Base-by-base conservation (phyloP, 768 basidiomycete genomes). In the Boletus sp. region DNA sequence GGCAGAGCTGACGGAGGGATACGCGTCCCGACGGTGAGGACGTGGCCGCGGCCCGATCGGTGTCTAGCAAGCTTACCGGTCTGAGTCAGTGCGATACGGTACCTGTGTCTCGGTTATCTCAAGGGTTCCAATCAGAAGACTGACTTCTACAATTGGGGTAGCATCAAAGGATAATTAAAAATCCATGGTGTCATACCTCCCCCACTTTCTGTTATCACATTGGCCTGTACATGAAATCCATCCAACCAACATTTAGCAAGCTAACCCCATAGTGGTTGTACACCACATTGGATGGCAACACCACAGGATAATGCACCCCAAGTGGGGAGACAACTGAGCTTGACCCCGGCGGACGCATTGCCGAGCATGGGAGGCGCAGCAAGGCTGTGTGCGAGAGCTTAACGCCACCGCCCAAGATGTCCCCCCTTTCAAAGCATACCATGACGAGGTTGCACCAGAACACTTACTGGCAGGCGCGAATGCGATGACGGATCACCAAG, bases 61-160 rank as follows among this genome's bases (percentile, higher is more conserved):
- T 33, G 29, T 59, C 21, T 37, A 50, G 15, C 9, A 34, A 39
- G 21, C 19, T 58, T 2, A 35, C 65, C 65, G 65, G 50, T 23
- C 29, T 67, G 65, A 67, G 53, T 57, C 56, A 27, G 47, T 40
- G 37, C 38, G 14, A 43, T 43, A 8, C 43, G 15, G 50, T 57
- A 17, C 51, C 54, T 56, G 51, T 25, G 32, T n/a, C 10, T 30
- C 46, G 30, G 10, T 25, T 30, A 43, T 27, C 41, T 13, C 21
- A 25, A 4, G 25, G 30, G 21, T 54, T 48, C 50, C 15, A 42
- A 61, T 57, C 56, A 54, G 50, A 51, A 61, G 21, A 14, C 25
- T 7, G 3, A 25, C 25, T 25, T 25, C 25, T 5, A 25, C 25
- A 25, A 25, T 25, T 5, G 25, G 25, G n/a, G n/a, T n/a, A n/a